Percentiles rank a stretch among this genome's conserved stretches.
Evolutionary conservation across 1,284 basidiomycete species (phyloP).

Genomic region (Austropuccinia psidii): DNA sequence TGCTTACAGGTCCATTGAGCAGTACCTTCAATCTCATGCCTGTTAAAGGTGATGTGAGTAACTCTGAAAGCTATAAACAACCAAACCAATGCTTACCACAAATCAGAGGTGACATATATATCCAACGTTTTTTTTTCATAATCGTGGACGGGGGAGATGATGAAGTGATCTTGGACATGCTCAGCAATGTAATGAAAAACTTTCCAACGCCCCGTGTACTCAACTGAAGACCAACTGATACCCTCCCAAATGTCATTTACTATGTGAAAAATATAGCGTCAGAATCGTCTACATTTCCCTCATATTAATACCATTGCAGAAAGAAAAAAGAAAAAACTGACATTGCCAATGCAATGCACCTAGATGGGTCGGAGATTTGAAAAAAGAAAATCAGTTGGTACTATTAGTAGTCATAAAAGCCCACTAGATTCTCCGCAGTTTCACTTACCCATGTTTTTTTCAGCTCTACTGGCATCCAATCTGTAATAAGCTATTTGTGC

Average conservation of each 20-base stretch:
- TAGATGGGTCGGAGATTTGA: neutral
- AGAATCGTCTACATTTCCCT: too few relatives aligned
- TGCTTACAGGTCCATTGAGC: conserved; percentile 53
- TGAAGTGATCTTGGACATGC: conserved; percentile 53
- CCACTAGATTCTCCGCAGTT: conserved; percentile 39
- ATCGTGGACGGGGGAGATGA: conserved; percentile 53
- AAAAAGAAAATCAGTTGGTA: neutral
- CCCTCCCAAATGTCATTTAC: conserved; percentile 64
- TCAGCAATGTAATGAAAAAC: conserved; percentile 56
- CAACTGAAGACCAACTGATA: conserved; percentile 57
- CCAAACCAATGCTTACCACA: conserved; percentile 43
- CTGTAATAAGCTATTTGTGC: conserved; percentile 59
- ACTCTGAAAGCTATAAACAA: too few relatives aligned
- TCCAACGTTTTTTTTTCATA: conserved; percentile 55
- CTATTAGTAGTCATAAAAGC: too few relatives aligned
- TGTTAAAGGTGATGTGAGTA: too few relatives aligned
- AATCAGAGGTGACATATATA: conserved; percentile 54
- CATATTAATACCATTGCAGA: too few relatives aligned
- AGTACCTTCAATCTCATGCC: conserved; percentile 52
- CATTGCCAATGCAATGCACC: conserved; percentile 41
- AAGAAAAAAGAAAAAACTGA: neutral
- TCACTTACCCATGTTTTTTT: conserved; percentile 58
- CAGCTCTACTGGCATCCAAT: conserved; percentile 54
- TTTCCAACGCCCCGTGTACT: conserved; percentile 61
- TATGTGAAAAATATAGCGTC: too few relatives aligned